Base-by-base conservation (phyloP, 768 basidiomycete species). In the Tricholoma flavovirens region DNA sequence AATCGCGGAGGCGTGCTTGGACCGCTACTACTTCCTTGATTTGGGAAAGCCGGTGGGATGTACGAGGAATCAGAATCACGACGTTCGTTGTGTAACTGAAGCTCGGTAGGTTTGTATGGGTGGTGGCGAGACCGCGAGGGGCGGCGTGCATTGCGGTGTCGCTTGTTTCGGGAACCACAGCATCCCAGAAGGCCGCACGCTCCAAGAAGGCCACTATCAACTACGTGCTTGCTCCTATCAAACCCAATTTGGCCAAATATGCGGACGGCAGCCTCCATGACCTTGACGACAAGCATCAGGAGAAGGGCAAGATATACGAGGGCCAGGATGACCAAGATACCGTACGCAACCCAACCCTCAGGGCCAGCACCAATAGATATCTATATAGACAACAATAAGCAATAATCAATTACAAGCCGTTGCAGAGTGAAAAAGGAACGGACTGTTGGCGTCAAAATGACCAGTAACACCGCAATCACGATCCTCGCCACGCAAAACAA, bases 341-440 rank as follows among this genome's bases (percentile, higher is more conserved):
- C 90, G 69, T 96, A 98, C 11, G 94, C 86, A 14, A 99, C 86
- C 97, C 96, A 99, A 54, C 90, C 88, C 15, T 83, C 83, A 15
- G 94, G 86, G 22, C 87, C 84, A 50, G 77, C 64, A 32, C 90
- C 90, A 59, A 98, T 86, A 48, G 85, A 86, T 50, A 98, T 89
- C 94, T 98, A 63, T 17, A 49, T 36, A 24, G 35, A 11, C 54
- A 12, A 60, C 64, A 29, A 62, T 59, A 52, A 40, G 61, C 22
- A 57, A 33, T 59, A 52, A 40, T 61, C 22, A 57, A 30, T 45
- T 15, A 22, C 10, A 46, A 32, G 29, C 29, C 57, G 48, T 58
- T 56, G 57, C 59, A 56, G 59, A 54, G 32, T 11, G 33, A 54
- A 30, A 51, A 58, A 50, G 36, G 43, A 21, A 68, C 91, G 70